phyloP scores from a whole-genome alignment of 805 yeast genomes.

The Yarrowia sp. region DNA sequence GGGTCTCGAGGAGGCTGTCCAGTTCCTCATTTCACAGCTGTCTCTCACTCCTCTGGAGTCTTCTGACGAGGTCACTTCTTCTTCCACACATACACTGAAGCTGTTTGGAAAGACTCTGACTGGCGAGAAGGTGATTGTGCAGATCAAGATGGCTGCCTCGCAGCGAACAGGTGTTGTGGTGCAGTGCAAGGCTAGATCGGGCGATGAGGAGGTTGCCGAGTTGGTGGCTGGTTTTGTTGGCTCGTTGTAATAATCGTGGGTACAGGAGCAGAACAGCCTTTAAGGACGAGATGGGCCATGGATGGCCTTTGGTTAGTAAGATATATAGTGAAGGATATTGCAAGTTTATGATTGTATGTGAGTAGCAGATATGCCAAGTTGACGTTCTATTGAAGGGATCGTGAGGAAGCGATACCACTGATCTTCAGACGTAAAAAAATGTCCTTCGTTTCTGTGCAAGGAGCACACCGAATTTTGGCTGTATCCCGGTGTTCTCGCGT shows the following conservation, averaged over 20 bases:
- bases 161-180: slow-evolving; percentile 43
- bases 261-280: no score
- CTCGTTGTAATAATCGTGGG: slow-evolving; percentile 20
- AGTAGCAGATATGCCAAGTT: no score
- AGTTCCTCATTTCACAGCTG: slow-evolving; percentile 50
- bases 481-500: no score
- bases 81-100: slow-evolving; percentile 66
- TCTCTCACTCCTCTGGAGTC: slow-evolving; percentile 73
- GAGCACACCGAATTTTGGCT: no score
- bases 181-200: slow-evolving; percentile 33
- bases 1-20: slow-evolving; percentile 53
- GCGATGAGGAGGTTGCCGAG: slow-evolving; percentile 45
- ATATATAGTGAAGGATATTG: slow-evolving; percentile 1
- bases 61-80: slow-evolving; percentile 55
- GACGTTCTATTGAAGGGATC: no score
- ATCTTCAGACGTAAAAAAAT: no score
- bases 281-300: neutral
- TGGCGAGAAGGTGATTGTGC: slow-evolving; percentile 48
- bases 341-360: neutral
- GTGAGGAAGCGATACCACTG: no score
- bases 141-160: slow-evolving; percentile 44
- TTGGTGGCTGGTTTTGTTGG: slow-evolving; percentile 46
- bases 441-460: no score
- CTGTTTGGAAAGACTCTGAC: slow-evolving; percentile 69
- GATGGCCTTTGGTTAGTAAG: neutral